phyloP scores from a whole-genome alignment of 2,329 filamentous ascomycete species.

The Lizonia empirigonia region DNA sequence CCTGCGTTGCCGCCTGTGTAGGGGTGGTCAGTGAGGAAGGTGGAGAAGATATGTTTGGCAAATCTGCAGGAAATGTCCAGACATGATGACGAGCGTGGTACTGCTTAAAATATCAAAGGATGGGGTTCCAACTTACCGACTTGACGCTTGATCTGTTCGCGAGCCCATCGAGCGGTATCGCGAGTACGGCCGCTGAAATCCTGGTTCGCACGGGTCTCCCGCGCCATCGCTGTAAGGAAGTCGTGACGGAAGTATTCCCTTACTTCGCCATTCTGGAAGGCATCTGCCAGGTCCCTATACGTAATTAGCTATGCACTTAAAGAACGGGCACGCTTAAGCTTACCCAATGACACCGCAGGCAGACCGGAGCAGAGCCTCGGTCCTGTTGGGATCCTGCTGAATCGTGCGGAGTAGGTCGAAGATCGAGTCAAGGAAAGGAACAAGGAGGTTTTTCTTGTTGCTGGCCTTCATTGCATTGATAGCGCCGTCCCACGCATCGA shows the following conservation, averaged over 20 bases:
- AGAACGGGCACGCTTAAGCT: constrained; percentile 2
- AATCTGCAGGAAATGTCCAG: neutral
- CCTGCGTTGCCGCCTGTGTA: constrained; percentile 42
- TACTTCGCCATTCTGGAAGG: constrained; percentile 90
- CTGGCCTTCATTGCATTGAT: constrained; percentile 91
- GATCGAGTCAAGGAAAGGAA: constrained; percentile 80
- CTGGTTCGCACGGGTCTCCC: constrained; percentile 87
- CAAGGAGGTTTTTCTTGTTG: constrained; percentile 72
- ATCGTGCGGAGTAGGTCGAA: constrained; percentile 86
- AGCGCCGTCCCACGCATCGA: constrained; percentile 98
- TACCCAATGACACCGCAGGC: constrained; percentile 97
- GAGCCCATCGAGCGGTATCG: constrained; percentile 94
- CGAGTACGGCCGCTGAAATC: constrained; percentile 85
- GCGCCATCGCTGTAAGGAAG: constrained; percentile 87
- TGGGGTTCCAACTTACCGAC: constrained; percentile 49
- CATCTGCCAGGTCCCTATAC: constrained; percentile 84
- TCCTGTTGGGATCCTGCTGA: constrained; percentile 81
- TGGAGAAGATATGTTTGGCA: constrained; percentile 21
- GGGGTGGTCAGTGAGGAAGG: constrained; percentile 25
- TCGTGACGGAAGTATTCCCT: constrained; percentile 84
- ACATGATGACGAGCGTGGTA: neutral
- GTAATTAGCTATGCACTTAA: constrained; percentile 43
- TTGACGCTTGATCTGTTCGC: constrained; percentile 96
- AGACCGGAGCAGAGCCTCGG: constrained; percentile 89
- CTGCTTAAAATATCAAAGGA: neutral